phyloP scores from a whole-genome alignment of 768 basidiomycete species.

The Russula virescens region DNA sequence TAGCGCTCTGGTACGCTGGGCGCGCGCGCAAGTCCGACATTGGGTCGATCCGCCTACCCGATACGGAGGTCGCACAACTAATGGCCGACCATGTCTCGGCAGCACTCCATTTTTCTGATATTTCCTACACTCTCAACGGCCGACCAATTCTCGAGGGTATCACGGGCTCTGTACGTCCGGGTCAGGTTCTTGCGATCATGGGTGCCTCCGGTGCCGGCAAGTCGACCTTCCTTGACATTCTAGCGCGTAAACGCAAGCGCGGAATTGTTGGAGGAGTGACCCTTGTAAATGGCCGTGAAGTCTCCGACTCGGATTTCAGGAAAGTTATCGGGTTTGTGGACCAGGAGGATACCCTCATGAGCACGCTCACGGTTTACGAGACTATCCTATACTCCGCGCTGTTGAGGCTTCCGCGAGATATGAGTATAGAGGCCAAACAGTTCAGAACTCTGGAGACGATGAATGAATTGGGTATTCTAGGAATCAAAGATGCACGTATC shows the following conservation, averaged over 20 bases:
- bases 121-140: constrained; percentile 70
- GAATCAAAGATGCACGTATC: constrained; percentile 85
- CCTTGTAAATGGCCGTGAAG: constrained; percentile 80
- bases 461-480: constrained; percentile 90
- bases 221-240: constrained; percentile 92
- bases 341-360: constrained; percentile 97
- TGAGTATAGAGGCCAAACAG: constrained; percentile 94
- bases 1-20: constrained; percentile 89
- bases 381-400: constrained; percentile 92
- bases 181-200: constrained; percentile 93
- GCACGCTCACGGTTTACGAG: constrained; percentile 96
- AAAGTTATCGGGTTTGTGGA: constrained; percentile 93
- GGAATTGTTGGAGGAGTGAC: constrained; percentile 70
- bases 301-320: constrained; percentile 69
- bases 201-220: constrained; percentile 96
- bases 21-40: constrained; percentile 62
- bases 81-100: constrained; percentile 96
- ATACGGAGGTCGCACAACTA: constrained; percentile 72
- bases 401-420: constrained; percentile 84
- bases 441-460: constrained; percentile 92
- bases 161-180: constrained; percentile 78
- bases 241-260: constrained; percentile 84
- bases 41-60: constrained; percentile 70
- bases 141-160: constrained; percentile 73
- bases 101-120: constrained; percentile 80